Percentiles rank a stretch among this genome's conserved stretches.
Conservation (phyloP, 2,329 filamentous ascomycete genomes). For the Penicillium brasilianum region DNA sequence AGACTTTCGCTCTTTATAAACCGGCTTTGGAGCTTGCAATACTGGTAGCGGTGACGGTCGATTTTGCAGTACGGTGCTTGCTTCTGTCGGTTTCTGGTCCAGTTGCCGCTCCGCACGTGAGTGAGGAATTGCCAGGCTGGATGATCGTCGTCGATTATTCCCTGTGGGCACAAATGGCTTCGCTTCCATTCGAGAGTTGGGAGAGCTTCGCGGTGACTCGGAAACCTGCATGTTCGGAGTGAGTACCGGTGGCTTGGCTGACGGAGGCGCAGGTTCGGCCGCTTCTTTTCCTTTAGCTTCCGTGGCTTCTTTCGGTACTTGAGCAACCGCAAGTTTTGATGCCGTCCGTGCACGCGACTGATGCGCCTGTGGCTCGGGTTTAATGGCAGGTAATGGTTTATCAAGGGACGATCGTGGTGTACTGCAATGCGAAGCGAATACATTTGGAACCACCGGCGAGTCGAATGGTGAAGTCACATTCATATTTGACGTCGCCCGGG, state of each 20-base stretch:
- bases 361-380: conserved; percentile 12
- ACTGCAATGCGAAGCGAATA: conserved; percentile 17
- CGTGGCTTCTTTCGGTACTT: background rate
- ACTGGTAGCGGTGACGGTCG: background rate
- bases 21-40: background rate
- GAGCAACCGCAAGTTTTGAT: conserved; percentile 3
- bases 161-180: background rate
- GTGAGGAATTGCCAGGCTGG: background rate
- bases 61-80: background rate
- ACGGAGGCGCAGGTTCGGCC: background rate
- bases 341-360: background rate
- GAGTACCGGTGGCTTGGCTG: background rate
- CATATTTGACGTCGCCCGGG: conserved; percentile 14
- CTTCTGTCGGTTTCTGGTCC: background rate
- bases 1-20: conserved; percentile 5
- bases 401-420: conserved; percentile 27
- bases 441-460: conserved; percentile 18
- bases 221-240: background rate
- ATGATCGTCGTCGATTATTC: background rate
- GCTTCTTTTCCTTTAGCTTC: background rate
- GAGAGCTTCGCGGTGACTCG: background rate
- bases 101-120: background rate
- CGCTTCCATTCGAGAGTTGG: background rate
- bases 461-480: conserved; percentile 20
- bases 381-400: conserved; percentile 31